Conservation (phyloP, 106 monocot genomes). For the Dendrobium officinale region DNA sequence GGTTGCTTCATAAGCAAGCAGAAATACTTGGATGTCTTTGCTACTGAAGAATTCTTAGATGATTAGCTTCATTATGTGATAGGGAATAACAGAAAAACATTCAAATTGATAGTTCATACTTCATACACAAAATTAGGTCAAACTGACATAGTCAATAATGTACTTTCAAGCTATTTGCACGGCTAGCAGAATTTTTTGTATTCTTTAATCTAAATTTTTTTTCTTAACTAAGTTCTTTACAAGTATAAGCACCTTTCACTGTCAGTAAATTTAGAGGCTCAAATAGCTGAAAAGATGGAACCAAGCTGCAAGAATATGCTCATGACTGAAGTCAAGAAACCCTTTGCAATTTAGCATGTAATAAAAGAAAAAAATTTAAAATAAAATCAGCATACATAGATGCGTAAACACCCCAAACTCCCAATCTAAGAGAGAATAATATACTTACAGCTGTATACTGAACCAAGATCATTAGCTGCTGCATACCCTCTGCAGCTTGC, state of each 20-base stretch:
- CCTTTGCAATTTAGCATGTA: background rate
- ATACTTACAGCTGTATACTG: constrained; percentile 78
- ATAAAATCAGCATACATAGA: background rate
- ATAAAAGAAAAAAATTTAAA: background rate
- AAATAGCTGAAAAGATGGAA: background rate
- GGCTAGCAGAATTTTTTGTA: no score
- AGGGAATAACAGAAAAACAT: no score
- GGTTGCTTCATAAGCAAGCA: no score
- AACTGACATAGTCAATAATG: no score
- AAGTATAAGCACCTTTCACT: background rate
- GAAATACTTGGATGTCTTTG: no score
- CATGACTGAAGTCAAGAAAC: background rate
- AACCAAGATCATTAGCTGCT: constrained; percentile 56
- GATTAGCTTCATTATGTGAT: no score
- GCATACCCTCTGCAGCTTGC: constrained; percentile 55
- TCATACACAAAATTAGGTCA: no score
- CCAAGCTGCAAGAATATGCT: background rate
- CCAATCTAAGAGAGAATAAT: background rate
- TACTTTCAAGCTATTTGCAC: no score
- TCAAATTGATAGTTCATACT: no score
- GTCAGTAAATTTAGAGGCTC: background rate
- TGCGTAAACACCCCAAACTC: background rate
- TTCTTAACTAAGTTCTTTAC: background rate
- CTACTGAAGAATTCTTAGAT: no score
- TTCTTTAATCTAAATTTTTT: no score